phyloP scores from a whole-genome alignment of 2,329 filamentous ascomycete genomes.

The Pleoardoris graminearum region DNA sequence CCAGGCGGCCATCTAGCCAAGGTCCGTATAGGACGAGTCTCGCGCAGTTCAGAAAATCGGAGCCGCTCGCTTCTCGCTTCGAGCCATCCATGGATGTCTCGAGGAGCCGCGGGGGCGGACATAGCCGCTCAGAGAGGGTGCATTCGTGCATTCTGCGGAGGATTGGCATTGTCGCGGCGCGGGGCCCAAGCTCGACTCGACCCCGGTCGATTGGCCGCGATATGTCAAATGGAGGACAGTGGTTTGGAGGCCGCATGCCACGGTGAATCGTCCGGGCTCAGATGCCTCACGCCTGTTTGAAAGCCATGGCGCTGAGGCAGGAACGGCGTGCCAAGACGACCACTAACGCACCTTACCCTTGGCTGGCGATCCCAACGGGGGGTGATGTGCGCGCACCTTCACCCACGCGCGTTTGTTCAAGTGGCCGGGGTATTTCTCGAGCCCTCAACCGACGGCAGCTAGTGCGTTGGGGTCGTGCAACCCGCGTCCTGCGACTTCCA shows the following conservation, averaged over 20 bases:
- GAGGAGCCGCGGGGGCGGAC: too few relatives aligned
- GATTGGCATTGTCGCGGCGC: neutral
- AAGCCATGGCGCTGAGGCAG: constrained; percentile 11
- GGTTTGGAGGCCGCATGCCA: constrained; percentile 6
- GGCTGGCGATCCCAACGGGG: constrained; percentile 13
- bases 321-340: neutral
- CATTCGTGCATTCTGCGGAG: constrained; percentile 2
- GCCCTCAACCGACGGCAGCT: constrained; percentile 5
- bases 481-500: neutral
- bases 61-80: too few relatives aligned
- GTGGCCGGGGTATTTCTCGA: constrained; percentile 12
- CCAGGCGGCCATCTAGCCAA: neutral
- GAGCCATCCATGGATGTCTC: too few relatives aligned
- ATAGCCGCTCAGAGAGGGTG: too few relatives aligned
- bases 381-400: constrained; percentile 12
- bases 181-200: too few relatives aligned
- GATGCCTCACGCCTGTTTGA: constrained; percentile 13
- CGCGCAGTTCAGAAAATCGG: too few relatives aligned
- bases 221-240: constrained; percentile 16
- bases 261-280: constrained; percentile 6
- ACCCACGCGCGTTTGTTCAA: constrained; percentile 12
- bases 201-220: too few relatives aligned
- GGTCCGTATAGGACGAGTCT: too few relatives aligned
- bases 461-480: constrained; percentile 11
- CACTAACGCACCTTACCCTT: constrained; percentile 1